A percentile compares a stretch with the other conserved stretches of the same genome.
Conservation (phyloP, 139 green algal species). For the Chlorella sp. region DNA sequence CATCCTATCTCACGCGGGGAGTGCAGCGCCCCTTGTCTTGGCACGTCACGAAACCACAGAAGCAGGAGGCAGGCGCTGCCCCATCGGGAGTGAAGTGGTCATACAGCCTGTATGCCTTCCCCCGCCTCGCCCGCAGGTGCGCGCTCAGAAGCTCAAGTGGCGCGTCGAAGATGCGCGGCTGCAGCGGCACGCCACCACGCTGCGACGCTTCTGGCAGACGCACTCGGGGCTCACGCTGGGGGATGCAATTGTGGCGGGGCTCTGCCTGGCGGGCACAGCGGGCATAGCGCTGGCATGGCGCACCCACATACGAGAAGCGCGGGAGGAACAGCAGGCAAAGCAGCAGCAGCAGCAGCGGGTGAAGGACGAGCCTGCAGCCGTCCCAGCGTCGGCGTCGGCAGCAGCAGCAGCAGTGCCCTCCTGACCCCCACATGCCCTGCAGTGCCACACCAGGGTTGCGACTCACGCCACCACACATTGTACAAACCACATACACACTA, state of each 20-base stretch:
- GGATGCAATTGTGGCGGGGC: not conserved
- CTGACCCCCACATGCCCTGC: not conserved
- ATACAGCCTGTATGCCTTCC: not conserved
- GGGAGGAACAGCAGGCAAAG: not conserved
- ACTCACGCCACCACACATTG: no score
- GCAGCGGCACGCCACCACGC: slow-evolving; percentile 45
- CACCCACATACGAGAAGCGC: not conserved
- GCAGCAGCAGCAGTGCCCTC: not conserved
- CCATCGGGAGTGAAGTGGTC: no score
- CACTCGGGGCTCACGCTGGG: not conserved
- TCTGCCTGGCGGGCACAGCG: not conserved
- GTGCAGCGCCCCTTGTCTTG: no score
- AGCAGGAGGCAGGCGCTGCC: no score
- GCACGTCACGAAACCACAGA: no score
- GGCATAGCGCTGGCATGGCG: slow-evolving; percentile 16
- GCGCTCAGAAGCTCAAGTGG: slow-evolving; percentile 38
- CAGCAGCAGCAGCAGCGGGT: not conserved
- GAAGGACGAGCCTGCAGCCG: not conserved
- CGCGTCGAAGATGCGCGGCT: slow-evolving; percentile 39
- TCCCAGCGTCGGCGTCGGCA: not conserved
- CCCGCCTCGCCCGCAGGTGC: slow-evolving; percentile 21
- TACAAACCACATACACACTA: no score
- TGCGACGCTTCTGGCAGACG: slow-evolving; percentile 60
- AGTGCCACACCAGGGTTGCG: no score
- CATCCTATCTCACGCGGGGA: no score